Percentiles rank a stretch among this genome's conserved stretches.
phyloP scores from a whole-genome alignment of 1,284 basidiomycete genomes.

The Tilletia walkeri region DNA sequence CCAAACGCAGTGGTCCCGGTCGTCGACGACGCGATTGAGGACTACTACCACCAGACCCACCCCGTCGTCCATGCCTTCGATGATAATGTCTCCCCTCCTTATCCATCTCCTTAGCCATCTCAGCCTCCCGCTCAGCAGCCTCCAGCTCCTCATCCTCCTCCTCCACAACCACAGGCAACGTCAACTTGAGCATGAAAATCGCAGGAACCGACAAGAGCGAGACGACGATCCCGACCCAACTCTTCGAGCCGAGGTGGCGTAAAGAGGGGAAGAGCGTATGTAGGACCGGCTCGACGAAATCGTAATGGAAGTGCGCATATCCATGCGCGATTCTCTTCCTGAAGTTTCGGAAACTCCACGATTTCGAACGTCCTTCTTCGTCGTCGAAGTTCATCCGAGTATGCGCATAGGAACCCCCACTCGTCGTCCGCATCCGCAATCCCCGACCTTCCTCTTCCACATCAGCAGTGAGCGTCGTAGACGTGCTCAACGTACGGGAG shows the following conservation, averaged over 20 bases:
- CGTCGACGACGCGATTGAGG: background rate
- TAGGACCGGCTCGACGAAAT: conserved; percentile 23
- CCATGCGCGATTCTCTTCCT: too few relatives aligned
- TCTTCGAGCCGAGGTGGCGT: conserved; percentile 71
- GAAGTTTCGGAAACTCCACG: too few relatives aligned
- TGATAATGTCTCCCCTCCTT: background rate
- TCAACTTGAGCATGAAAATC: conserved; percentile 78
- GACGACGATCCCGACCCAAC: conserved; percentile 70
- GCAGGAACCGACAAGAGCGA: conserved; percentile 81
- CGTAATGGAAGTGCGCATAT: conserved; percentile 27
- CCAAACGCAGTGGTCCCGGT: background rate
- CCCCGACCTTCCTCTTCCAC: background rate
- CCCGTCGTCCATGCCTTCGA: background rate
- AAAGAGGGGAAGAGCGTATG: conserved; percentile 78
- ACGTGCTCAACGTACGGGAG: background rate
- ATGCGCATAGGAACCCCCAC: background rate
- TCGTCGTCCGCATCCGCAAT: background rate
- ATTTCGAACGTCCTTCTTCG: too few relatives aligned
- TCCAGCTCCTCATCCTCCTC: conserved; percentile 26
- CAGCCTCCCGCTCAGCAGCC: background rate
- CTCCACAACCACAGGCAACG: conserved; percentile 77
- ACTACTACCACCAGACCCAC: background rate
- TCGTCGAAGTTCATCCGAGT: too few relatives aligned
- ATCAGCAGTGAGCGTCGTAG: conserved; percentile 1
- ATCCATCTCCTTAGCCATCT: background rate